Evolutionary conservation across 768 basidiomycete species (phyloP).

Genomic region (Phlegmacium glaucopus): DNA sequence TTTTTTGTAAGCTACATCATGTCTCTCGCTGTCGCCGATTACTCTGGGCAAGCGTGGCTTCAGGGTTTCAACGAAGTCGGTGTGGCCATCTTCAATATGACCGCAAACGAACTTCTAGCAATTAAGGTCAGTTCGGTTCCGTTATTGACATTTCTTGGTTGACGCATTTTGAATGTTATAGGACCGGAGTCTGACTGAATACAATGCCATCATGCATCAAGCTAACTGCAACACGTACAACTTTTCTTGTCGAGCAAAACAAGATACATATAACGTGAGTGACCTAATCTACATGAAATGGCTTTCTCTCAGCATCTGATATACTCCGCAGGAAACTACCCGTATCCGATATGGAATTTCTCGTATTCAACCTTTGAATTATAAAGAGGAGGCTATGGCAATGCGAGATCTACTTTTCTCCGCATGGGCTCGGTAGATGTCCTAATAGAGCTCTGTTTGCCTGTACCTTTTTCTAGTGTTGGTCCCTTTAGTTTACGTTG

Average conservation of each 20-base stretch:
- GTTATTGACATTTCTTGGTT: too few relatives aligned
- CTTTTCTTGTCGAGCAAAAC: constrained; percentile 83
- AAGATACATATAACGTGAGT: constrained; percentile 81
- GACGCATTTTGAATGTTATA: background rate
- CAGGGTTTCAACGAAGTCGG: constrained; percentile 96
- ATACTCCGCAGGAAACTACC: constrained; percentile 56
- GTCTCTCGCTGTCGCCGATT: constrained; percentile 84
- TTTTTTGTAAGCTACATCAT: constrained; percentile 62
- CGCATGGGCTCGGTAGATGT: constrained; percentile 48
- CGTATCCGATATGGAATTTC: constrained; percentile 84
- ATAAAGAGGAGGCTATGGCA: constrained; percentile 57
- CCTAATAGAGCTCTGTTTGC: background rate
- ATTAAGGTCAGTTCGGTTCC: constrained; percentile 52
- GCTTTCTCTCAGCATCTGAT: background rate
- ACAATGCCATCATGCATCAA: constrained; percentile 54
- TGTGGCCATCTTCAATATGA: constrained; percentile 65
- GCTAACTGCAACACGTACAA: constrained; percentile 73
- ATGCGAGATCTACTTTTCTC: constrained; percentile 60
- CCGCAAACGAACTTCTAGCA: constrained; percentile 74
- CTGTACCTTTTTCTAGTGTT: background rate
- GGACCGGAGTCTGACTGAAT: constrained; percentile 31
- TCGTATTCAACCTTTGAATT: constrained; percentile 63
- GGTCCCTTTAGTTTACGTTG: too few relatives aligned
- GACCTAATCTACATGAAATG: background rate
- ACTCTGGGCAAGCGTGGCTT: constrained; percentile 87